Evolutionary conservation across 1,284 basidiomycete species (phyloP).

Genomic region (Coniferiporia weirii): DNA sequence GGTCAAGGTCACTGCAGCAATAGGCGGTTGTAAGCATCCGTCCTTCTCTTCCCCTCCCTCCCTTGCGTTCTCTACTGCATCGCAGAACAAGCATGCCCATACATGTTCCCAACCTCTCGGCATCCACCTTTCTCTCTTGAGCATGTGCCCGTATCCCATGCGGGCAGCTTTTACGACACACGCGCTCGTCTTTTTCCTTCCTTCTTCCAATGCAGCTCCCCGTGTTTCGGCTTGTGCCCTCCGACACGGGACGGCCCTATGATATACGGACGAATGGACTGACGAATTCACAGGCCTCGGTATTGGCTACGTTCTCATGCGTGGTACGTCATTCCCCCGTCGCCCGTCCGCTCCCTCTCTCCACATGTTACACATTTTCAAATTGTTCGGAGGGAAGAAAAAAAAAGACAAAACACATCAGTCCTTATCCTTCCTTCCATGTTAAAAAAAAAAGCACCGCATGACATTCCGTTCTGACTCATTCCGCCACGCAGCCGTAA

Average conservation of each 20-base stretch:
- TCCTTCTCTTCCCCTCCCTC: not conserved
- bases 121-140: constrained; percentile 4
- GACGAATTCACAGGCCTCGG: constrained; percentile 9
- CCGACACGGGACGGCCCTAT: not conserved
- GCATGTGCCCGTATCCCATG: constrained; percentile 10
- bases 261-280: not conserved
- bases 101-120: not conserved
- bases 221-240: not conserved
- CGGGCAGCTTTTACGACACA: no score
- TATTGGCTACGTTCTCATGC: constrained; percentile 16
- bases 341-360: no score
- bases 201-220: no score
- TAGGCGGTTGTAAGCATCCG: constrained; percentile 10
- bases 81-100: not conserved
- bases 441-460: no score
- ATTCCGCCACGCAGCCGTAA: constrained; percentile 12
- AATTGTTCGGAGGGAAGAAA: no score
- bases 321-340: constrained; percentile 2
- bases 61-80: not conserved
- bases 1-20: constrained; percentile 12
- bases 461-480: not conserved
- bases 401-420: no score
- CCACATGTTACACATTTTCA: no score
- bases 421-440: no score
- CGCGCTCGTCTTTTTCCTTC: not conserved